phyloP scores from a whole-genome alignment of 371 early-diverging fungal species.

The Mucor racemosus region DNA sequence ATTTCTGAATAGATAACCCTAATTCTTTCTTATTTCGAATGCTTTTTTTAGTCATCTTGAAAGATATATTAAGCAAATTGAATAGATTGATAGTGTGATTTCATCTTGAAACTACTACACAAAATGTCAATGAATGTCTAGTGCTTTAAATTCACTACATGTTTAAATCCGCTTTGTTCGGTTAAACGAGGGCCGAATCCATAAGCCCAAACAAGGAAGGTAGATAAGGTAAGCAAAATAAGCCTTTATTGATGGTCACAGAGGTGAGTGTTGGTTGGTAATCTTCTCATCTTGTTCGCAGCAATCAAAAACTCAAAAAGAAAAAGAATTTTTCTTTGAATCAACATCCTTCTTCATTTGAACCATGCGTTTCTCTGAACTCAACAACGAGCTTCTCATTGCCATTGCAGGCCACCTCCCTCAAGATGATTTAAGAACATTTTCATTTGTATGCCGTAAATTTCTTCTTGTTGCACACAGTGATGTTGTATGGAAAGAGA shows the following conservation, averaged over 20 bases:
- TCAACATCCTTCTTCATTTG: not conserved
- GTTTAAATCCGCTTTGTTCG: not conserved
- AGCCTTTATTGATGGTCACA: not conserved
- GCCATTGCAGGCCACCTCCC: constrained; percentile 43
- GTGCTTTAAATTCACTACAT: too few relatives aligned
- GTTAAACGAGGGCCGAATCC: not conserved
- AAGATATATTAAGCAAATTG: too few relatives aligned
- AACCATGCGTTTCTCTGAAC: constrained; percentile 20
- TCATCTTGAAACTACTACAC: too few relatives aligned
- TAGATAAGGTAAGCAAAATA: not conserved
- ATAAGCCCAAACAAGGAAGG: not conserved
- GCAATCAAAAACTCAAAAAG: not conserved
- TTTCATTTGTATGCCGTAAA: constrained; percentile 39
- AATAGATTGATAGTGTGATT: too few relatives aligned
- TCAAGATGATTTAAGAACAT: constrained; percentile 28
- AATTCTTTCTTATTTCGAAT: too few relatives aligned
- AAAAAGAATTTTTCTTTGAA: too few relatives aligned
- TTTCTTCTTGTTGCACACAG: constrained; percentile 37
- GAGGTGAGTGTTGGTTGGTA: not conserved
- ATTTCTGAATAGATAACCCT: too few relatives aligned
- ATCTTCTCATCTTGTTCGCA: not conserved
- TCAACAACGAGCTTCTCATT: constrained; percentile 46
- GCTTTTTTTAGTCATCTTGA: too few relatives aligned
- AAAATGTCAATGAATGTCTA: too few relatives aligned
- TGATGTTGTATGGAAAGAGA: constrained; percentile 50